A percentile compares a stretch with the other conserved stretches of the same genome.
Conservation (phyloP, 495 filamentous ascomycete species). For the Talaromyces borbonicus region DNA sequence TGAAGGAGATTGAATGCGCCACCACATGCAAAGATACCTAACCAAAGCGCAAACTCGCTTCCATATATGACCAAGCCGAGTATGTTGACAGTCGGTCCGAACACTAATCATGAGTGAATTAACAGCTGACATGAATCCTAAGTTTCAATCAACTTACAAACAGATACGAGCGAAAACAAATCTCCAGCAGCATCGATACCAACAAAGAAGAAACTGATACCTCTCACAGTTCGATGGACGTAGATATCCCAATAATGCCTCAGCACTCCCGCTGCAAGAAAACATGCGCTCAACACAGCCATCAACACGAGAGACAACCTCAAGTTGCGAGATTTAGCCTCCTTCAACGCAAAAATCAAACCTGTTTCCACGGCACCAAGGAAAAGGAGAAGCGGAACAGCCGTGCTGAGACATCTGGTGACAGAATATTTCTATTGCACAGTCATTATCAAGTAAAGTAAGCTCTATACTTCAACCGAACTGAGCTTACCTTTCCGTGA, state of each 20-base stretch:
- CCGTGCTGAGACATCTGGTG: slow-evolving; percentile 29
- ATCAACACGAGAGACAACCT: slow-evolving; percentile 49
- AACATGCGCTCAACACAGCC: slow-evolving; percentile 46
- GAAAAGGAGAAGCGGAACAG: slow-evolving; percentile 23
- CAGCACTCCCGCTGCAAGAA: slow-evolving; percentile 46
- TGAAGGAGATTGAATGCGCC: slow-evolving; percentile 49
- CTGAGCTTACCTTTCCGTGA: slow-evolving; percentile 38
- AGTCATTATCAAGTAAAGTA: slow-evolving; percentile 4
- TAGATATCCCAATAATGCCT: slow-evolving; percentile 53
- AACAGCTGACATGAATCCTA: neutral
- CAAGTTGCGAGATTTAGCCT: slow-evolving; percentile 22
- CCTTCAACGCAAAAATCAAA: slow-evolving; percentile 40
- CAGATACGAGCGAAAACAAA: slow-evolving; percentile 49
- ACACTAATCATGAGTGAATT: slow-evolving; percentile 27
- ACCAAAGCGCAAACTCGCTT: slow-evolving; percentile 49
- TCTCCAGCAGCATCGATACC: slow-evolving; percentile 56
- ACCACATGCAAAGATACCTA: slow-evolving; percentile 52
- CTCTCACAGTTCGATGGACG: slow-evolving; percentile 46
- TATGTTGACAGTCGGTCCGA: slow-evolving; percentile 43
- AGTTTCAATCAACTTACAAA: slow-evolving; percentile 21
- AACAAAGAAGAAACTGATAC: slow-evolving; percentile 58
- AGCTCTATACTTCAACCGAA: slow-evolving; percentile 8
- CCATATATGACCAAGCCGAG: slow-evolving; percentile 53
- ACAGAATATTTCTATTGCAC: slow-evolving; percentile 33
- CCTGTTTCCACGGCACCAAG: slow-evolving; percentile 43